These are phyloP conservation scores for Diospyros lotus DNA, from an alignment of 148 eudicot genomes.

Conservation along the genomic window DNA sequence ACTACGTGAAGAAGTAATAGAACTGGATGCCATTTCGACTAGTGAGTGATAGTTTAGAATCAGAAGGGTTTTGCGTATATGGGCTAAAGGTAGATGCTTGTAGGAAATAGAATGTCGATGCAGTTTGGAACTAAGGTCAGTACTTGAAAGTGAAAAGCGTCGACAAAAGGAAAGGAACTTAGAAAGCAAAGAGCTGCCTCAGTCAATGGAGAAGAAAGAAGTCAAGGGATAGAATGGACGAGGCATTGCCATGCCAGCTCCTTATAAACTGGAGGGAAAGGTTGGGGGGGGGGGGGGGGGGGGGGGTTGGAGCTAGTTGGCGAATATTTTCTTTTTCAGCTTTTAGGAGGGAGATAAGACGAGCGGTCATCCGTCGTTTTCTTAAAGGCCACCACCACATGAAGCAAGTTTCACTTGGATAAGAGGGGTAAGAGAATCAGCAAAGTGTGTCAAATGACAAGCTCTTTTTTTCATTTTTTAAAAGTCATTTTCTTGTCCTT, in stretches of 20 bases:
- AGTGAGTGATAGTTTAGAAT: not conserved
- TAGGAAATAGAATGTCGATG: not conserved
- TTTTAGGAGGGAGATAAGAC: slow-evolving; percentile 1
- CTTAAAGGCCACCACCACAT: slow-evolving; percentile 19
- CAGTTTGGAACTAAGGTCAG: not conserved
- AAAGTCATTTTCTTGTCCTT: slow-evolving; percentile 27
- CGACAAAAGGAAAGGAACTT: not conserved
- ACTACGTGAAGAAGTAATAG: slow-evolving; percentile 21
- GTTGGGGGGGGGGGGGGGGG: not conserved
- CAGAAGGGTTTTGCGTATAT: not conserved
- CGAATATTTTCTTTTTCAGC: slow-evolving; percentile 13
- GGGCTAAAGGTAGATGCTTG: not conserved
- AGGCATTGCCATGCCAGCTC: slow-evolving; percentile 18
- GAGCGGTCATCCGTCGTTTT: slow-evolving; percentile 15
- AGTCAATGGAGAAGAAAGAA: slow-evolving; percentile 16
- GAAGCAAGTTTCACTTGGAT: not conserved
- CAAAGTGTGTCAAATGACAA: slow-evolving; percentile 14
- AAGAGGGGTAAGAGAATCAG: slow-evolving; percentile 12
- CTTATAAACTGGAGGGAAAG: slow-evolving; percentile 15
- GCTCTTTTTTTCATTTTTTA: slow-evolving; percentile 10
- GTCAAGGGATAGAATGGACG: slow-evolving; percentile 29
- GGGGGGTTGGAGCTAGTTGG: slow-evolving; percentile 26
- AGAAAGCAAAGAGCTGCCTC: not conserved
- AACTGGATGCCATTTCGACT: slow-evolving; percentile 34
- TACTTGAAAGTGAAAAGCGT: not conserved